Evolutionary conservation across 768 basidiomycete genomes (phyloP).

Genomic region (Stropharia rugosoannulata): DNA sequence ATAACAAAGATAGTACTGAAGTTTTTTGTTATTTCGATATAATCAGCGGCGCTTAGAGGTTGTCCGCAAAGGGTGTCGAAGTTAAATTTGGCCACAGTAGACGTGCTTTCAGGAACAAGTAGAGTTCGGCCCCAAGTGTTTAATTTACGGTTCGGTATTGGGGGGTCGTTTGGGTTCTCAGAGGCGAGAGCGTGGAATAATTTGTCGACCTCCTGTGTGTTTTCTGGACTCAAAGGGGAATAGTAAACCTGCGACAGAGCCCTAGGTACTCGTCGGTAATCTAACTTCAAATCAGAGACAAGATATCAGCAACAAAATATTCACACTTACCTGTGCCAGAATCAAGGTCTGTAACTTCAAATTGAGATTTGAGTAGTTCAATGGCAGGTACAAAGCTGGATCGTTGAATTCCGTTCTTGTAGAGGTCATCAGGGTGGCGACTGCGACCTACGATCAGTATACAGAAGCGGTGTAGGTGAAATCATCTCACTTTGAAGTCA

Average conservation of each 20-base stretch:
- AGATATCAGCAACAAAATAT: slow-evolving; percentile 2
- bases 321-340: slow-evolving; percentile 82
- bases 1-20: slow-evolving; percentile 88
- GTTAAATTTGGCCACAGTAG: slow-evolving; percentile 77
- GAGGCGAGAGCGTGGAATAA: slow-evolving; percentile 76
- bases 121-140: slow-evolving; percentile 91
- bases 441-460: slow-evolving; percentile 38
- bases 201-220: slow-evolving; percentile 71
- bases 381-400: slow-evolving; percentile 94
- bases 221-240: slow-evolving; percentile 69
- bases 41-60: slow-evolving; percentile 93
- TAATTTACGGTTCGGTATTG: slow-evolving; percentile 62
- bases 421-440: slow-evolving; percentile 95
- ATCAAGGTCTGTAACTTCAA: slow-evolving; percentile 89
- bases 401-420: slow-evolving; percentile 98
- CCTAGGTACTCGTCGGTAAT: slow-evolving; percentile 93
- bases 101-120: slow-evolving; percentile 75
- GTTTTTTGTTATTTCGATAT: slow-evolving; percentile 86
- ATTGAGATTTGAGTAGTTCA: slow-evolving; percentile 83
- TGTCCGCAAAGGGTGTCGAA: slow-evolving; percentile 87
- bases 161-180: slow-evolving; percentile 50
- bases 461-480: neutral
- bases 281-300: slow-evolving; percentile 34
- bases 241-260: slow-evolving; percentile 95
- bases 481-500: slow-evolving; percentile 89